A percentile compares a stretch with the other conserved stretches of the same genome.
Conservation (phyloP, 495 filamentous ascomycete genomes). For the Penicillium samsonianum region DNA sequence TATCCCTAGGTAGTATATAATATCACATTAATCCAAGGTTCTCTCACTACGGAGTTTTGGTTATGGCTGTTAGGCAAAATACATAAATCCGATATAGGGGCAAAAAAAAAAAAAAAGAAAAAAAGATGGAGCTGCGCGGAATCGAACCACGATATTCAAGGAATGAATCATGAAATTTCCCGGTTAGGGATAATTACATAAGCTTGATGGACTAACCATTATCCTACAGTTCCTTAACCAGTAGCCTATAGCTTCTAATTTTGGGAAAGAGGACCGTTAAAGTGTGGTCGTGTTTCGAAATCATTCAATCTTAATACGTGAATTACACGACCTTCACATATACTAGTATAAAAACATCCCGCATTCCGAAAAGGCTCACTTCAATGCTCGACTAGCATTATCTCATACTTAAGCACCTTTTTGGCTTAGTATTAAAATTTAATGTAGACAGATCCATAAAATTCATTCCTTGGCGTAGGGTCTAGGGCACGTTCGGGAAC, state of each 20-base stretch:
- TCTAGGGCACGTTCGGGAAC: neutral
- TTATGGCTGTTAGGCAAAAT: neutral
- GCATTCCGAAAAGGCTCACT: neutral
- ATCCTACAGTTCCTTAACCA: constrained; percentile 6
- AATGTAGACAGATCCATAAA: neutral
- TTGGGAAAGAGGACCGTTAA: neutral
- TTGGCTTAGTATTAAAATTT: neutral
- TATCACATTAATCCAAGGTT: neutral
- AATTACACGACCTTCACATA: neutral
- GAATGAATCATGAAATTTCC: constrained; percentile 9
- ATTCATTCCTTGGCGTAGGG: constrained; percentile 1
- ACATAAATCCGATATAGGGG: too few relatives aligned
- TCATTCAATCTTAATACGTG: neutral
- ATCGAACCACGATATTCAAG: constrained; percentile 12
- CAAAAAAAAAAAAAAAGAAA: neutral
- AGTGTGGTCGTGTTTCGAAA: neutral
- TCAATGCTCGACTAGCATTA: neutral
- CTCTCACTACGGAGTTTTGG: neutral
- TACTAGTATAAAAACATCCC: neutral
- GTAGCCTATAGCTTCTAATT: constrained; percentile 2
- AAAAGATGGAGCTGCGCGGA: constrained; percentile 5
- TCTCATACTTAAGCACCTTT: neutral
- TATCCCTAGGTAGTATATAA: neutral
- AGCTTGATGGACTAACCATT: constrained; percentile 12
- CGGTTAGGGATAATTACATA: constrained; percentile 2